Percentiles rank a stretch among this genome's conserved stretches.
Conservation (phyloP, 2,329 filamentous ascomycete genomes). For the Chrysosphaeria jannelii region DNA sequence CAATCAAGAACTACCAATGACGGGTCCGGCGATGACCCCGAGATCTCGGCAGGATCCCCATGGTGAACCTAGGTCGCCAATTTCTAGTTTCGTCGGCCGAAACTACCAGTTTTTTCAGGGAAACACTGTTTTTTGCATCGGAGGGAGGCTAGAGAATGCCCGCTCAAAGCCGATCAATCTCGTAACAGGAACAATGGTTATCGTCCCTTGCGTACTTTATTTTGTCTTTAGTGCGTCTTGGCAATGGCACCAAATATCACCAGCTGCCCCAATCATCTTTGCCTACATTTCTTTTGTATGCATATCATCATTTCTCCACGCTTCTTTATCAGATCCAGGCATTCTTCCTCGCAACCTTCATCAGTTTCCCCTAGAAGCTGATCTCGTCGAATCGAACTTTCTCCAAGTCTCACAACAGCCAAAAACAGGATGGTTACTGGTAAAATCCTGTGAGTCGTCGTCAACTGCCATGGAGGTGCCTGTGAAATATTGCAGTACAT, state of each 20-base stretch:
- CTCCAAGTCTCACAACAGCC: no score
- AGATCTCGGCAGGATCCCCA: no score
- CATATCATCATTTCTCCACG: slow-evolving; percentile 79
- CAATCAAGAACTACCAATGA: no score
- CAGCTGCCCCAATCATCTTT: slow-evolving; percentile 67
- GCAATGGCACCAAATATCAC: slow-evolving; percentile 63
- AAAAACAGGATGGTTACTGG: slow-evolving; percentile 79
- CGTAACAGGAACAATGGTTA: slow-evolving; percentile 50
- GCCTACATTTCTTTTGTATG: slow-evolving; percentile 78
- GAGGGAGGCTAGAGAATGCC: slow-evolving; percentile 69
- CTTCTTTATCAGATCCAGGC: slow-evolving; percentile 73
- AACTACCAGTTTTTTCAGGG: slow-evolving; percentile 87
- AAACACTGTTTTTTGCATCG: slow-evolving; percentile 70
- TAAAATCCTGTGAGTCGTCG: slow-evolving; percentile 44
- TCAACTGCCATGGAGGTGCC: slow-evolving; percentile 91
- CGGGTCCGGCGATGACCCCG: no score
- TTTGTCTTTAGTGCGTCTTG: slow-evolving; percentile 62
- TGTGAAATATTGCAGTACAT: slow-evolving; percentile 93
- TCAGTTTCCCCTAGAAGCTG: slow-evolving; percentile 50
- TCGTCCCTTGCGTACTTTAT: slow-evolving; percentile 55
- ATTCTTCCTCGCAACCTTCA: slow-evolving; percentile 84
- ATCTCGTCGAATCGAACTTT: no score
- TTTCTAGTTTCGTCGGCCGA: slow-evolving; percentile 23
- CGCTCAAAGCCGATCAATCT: slow-evolving; percentile 69
- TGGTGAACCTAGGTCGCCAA: no score